Evolutionary conservation across 441 rosid species (phyloP), one percentile per base, ranked within the genome.

Genomic region (Capsella rubella): DNA sequence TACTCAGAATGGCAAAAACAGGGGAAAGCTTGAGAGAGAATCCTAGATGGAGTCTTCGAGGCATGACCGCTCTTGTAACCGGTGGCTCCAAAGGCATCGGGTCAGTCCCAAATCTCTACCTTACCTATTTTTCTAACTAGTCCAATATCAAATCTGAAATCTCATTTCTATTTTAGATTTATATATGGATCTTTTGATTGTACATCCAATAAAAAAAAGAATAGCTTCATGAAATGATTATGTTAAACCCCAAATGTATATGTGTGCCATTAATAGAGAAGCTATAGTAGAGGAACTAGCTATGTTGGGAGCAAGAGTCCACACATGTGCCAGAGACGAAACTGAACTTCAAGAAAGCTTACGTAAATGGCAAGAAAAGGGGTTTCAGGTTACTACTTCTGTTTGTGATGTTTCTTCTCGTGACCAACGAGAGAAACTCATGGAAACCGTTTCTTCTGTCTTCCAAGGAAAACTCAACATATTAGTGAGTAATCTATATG

Each of bases 381-480:
- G 83, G 12, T 70, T 79, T 40, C 25, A 45, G 6, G 83, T 84
- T 14, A 43, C 78, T 0, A 72, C 68, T 49, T 80, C 84, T 7
- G 82, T 77, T 4, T 80, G 77, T n/a, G 84, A 85, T 16, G 73
- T 72, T 18, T 76, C 85, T 14, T 78, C 77, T 11, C 67, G 67
- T 43, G 68, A 32, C 0, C 77, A 81, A 31, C 53, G 85, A 62
- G 81, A 76, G 45, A 60, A 74, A 55, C 78, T 82, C 8, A 74
- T 83, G 40, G 35, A 74, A 12, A 43, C 40, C 0, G 82, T 45
- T 34, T 71, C 89, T 66, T 74, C 83, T 46, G 2, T 71, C 2
- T 85, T 83, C 66, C 16, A 61, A 34, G 80, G 83, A 16, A 81
- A 81, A 18, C 84, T 85, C 43, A 76, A 83, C 77, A 78, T 81